Percentiles rank a stretch among this genome's conserved stretches.
phyloP scores from a whole-genome alignment of 345 rosid species.

The Sonneratia caseolaris region DNA sequence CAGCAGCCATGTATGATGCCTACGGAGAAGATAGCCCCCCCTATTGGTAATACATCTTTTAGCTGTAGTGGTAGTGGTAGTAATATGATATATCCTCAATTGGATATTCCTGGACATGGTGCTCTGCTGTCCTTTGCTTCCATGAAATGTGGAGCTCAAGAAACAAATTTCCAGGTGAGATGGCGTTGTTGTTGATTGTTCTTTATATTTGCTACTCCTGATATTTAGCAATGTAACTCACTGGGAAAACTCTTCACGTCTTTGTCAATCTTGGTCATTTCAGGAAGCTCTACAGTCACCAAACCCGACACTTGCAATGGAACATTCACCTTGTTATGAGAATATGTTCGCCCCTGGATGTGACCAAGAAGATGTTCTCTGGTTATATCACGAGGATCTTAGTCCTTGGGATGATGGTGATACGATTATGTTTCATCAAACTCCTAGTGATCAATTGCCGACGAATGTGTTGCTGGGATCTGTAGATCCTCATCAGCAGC shows the following conservation, averaged over 20 bases:
- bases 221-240: not conserved
- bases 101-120: not conserved
- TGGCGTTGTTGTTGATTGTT: not conserved
- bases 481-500: no score
- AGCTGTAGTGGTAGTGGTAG: not conserved
- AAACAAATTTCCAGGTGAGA: slow-evolving; percentile 2
- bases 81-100: not conserved
- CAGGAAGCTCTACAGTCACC: not conserved
- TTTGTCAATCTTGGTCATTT: not conserved
- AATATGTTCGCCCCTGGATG: no score
- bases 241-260: not conserved
- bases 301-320: no score
- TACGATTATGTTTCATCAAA: no score
- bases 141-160: not conserved
- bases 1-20: not conserved
- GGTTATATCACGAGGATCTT: no score
- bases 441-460: no score
- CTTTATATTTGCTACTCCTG: not conserved
- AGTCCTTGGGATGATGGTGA: no score
- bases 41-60: not conserved
- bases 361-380: no score
- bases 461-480: no score
- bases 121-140: not conserved
- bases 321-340: no score
- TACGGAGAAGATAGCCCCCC: not conserved